phyloP scores from a whole-genome alignment of 2,329 filamentous ascomycete species.

The Fusarium keratoplasticum region DNA sequence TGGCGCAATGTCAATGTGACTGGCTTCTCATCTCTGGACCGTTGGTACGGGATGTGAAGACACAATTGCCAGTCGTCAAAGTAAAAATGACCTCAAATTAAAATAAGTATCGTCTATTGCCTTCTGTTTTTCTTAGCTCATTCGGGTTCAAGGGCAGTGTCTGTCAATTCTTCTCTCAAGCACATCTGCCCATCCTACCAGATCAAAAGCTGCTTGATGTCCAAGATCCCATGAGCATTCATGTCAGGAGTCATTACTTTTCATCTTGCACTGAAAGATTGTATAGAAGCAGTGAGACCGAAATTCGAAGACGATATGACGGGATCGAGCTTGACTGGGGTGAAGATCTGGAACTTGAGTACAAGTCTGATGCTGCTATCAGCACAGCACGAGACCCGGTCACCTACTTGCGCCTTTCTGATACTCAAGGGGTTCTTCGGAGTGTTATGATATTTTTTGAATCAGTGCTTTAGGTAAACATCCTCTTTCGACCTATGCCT shows the following conservation, averaged over 20 bases:
- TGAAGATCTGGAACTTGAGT: neutral
- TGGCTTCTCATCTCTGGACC: neutral
- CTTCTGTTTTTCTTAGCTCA: neutral
- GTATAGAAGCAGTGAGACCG: neutral
- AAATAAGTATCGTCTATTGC: neutral
- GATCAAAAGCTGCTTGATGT: neutral
- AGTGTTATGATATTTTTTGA: neutral
- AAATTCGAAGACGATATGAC: neutral
- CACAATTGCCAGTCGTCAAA: neutral
- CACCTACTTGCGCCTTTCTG: neutral
- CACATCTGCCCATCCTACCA: neutral
- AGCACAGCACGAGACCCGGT: neutral
- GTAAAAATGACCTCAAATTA: neutral
- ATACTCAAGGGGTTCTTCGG: neutral
- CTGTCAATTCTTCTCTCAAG: neutral
- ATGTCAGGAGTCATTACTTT: neutral
- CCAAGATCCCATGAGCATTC: neutral
- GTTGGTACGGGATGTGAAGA: neutral
- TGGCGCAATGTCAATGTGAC: neutral
- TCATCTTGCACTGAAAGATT: no score
- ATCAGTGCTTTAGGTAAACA: neutral
- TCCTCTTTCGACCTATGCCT: neutral
- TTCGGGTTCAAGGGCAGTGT: neutral
- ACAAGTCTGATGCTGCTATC: neutral
- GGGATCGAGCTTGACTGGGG: neutral